Percentiles rank a stretch among this genome's conserved stretches.
Conservation (phyloP, 164 flowering plant genomes). For the Dillenia suffruticosa region DNA sequence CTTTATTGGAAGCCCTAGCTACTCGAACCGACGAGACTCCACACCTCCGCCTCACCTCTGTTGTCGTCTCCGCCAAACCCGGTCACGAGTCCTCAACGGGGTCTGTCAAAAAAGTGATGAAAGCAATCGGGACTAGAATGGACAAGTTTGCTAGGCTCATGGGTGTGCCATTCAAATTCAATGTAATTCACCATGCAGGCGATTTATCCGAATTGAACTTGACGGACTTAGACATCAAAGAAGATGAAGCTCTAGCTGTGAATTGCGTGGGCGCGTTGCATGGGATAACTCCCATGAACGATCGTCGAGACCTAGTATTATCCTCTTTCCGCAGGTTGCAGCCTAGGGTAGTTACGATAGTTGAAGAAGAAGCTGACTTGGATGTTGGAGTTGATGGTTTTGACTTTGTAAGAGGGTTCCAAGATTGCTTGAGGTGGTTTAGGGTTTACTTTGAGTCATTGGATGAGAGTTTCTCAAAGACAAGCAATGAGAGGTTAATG, state of each 20-base stretch:
- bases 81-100: slow-evolving; percentile 8
- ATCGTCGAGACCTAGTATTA: slow-evolving; percentile 43
- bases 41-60: slow-evolving; percentile 66
- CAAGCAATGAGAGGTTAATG: slow-evolving; percentile 84
- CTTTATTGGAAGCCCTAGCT: slow-evolving; percentile 86
- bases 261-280: slow-evolving; percentile 74
- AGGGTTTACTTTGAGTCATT: slow-evolving; percentile 79
- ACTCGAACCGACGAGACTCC: slow-evolving; percentile 90
- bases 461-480: slow-evolving; percentile 68
- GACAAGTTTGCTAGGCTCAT: slow-evolving; percentile 94
- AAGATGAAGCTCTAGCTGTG: slow-evolving; percentile 76
- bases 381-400: slow-evolving; percentile 53
- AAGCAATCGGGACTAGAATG: slow-evolving; percentile 72
- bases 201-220: slow-evolving; percentile 61
- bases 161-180: slow-evolving; percentile 94
- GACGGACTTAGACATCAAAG: slow-evolving; percentile 42
- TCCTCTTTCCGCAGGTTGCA: slow-evolving; percentile 42
- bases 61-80: slow-evolving; percentile 25
- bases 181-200: slow-evolving; percentile 50
- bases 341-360: slow-evolving; percentile 77
- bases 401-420: slow-evolving; percentile 58
- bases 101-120: slow-evolving; percentile 66
- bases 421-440: slow-evolving; percentile 72
- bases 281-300: slow-evolving; percentile 24
- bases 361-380: slow-evolving; percentile 88